These are phyloP conservation scores for Trametes gibbosa DNA, from an alignment of 768 basidiomycete genomes.

Conservation along the genomic window DNA sequence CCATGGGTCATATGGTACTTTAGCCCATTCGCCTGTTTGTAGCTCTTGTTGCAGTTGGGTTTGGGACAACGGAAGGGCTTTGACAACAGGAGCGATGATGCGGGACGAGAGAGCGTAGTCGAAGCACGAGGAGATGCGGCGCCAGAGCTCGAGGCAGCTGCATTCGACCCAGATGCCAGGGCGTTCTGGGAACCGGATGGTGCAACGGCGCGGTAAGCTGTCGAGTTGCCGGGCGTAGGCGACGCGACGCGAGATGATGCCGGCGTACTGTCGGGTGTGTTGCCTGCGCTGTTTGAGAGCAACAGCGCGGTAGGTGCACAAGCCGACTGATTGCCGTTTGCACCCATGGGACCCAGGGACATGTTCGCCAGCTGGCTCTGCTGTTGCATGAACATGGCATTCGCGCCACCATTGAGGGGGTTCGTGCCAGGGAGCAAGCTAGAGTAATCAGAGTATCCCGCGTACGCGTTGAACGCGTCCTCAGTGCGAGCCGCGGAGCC, in stretches of 20 bases:
- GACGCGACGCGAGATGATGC: slow-evolving; percentile 44
- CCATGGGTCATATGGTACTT: slow-evolving; percentile 95
- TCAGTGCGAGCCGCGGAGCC: slow-evolving; percentile 31
- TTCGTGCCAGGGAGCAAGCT: slow-evolving; percentile 53
- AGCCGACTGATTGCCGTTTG: slow-evolving; percentile 30
- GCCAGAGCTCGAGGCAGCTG: slow-evolving; percentile 21
- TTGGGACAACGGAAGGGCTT: slow-evolving; percentile 95
- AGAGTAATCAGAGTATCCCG: slow-evolving; percentile 65
- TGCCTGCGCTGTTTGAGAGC: slow-evolving; percentile 45
- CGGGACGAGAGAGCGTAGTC: slow-evolving; percentile 47
- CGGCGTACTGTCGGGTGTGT: slow-evolving; percentile 48
- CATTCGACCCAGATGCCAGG: slow-evolving; percentile 26
- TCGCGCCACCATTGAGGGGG: slow-evolving; percentile 10
- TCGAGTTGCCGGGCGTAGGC: slow-evolving; percentile 25
- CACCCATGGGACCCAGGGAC: slow-evolving; percentile 30
- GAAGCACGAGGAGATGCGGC: slow-evolving; percentile 36
- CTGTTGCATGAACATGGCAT: slow-evolving; percentile 25
- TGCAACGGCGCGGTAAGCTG: slow-evolving; percentile 22
- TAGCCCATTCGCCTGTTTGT: slow-evolving; percentile 93
- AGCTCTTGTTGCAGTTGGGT: slow-evolving; percentile 92
- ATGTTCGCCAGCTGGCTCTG: slow-evolving; percentile 41
- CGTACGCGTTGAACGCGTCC: slow-evolving; percentile 68
- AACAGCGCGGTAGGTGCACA: slow-evolving; percentile 69
- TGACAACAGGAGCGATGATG: slow-evolving; percentile 62
- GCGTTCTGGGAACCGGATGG: slow-evolving; percentile 19